Conservation (phyloP, 2,329 filamentous ascomycete genomes). For the Davidsoniella australis region DNA sequence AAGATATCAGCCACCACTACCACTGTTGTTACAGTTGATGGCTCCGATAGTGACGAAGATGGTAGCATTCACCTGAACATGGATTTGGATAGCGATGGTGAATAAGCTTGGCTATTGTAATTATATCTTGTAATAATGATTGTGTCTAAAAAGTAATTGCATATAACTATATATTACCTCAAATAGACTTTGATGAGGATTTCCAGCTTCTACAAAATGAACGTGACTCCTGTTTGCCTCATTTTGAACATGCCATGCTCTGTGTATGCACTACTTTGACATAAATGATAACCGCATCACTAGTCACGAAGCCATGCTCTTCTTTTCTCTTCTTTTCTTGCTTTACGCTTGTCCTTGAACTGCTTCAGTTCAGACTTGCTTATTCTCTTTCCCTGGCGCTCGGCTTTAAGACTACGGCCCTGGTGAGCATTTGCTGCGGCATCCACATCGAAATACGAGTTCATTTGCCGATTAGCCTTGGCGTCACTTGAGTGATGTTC, state of each 20-base stretch:
- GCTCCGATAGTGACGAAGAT: slow-evolving; percentile 29
- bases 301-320: slow-evolving; percentile 55
- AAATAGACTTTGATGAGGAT: too few relatives aligned
- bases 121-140: not conserved
- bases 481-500: slow-evolving; percentile 74
- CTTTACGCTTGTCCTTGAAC: slow-evolving; percentile 77
- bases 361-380: slow-evolving; percentile 74
- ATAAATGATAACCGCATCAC: not conserved
- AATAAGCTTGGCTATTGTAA: not conserved
- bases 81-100: slow-evolving; percentile 37
- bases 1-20: slow-evolving; percentile 14
- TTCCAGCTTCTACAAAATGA: too few relatives aligned
- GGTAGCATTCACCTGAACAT: slow-evolving; percentile 42
- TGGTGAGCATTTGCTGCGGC: slow-evolving; percentile 82
- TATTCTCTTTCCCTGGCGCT: slow-evolving; percentile 70
- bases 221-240: too few relatives aligned
- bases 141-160: not conserved
- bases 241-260: too few relatives aligned
- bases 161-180: too few relatives aligned
- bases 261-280: too few relatives aligned
- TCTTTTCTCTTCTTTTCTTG: slow-evolving; percentile 86
- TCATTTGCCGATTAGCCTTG: slow-evolving; percentile 77
- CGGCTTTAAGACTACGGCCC: slow-evolving; percentile 78
- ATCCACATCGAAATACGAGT: slow-evolving; percentile 90
- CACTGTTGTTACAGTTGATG: slow-evolving; percentile 15